Evolutionary conservation across 768 basidiomycete genomes (phyloP).

Genomic region (Termitomyces titanicus): DNA sequence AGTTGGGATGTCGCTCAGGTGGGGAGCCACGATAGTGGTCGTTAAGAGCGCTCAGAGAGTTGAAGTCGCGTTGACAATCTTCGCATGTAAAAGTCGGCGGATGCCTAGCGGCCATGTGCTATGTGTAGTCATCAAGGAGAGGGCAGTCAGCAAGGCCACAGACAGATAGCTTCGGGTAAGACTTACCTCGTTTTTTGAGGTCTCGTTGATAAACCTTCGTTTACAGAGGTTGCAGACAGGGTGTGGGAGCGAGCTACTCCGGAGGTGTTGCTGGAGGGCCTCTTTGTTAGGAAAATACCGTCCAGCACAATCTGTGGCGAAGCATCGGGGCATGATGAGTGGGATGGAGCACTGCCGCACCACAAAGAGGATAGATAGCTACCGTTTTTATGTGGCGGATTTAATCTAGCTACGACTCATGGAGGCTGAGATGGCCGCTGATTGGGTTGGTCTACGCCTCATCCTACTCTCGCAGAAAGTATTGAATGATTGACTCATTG

Average conservation of each 20-base stretch:
- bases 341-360: neutral
- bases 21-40: too few species aligned
- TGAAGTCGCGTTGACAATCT: neutral
- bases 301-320: constrained; percentile 2
- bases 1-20: too few species aligned
- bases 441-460: neutral
- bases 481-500: neutral
- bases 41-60: too few species aligned
- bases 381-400: neutral
- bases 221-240: constrained; percentile 7
- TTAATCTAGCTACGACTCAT: neutral
- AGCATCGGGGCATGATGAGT: constrained; percentile 10
- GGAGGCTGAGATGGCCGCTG: neutral
- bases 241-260: neutral
- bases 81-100: neutral
- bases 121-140: neutral
- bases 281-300: constrained; percentile 7
- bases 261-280: constrained; percentile 12
- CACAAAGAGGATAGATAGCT: neutral
- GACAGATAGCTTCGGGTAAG: neutral
- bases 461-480: neutral
- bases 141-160: neutral
- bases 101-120: constrained; percentile 8
- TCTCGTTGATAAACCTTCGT: constrained; percentile 7
- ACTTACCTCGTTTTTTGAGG: constrained; percentile 5